Evolutionary conservation across 2,329 filamentous ascomycete genomes (phyloP).

Genomic region (Monilinia polystroma): DNA sequence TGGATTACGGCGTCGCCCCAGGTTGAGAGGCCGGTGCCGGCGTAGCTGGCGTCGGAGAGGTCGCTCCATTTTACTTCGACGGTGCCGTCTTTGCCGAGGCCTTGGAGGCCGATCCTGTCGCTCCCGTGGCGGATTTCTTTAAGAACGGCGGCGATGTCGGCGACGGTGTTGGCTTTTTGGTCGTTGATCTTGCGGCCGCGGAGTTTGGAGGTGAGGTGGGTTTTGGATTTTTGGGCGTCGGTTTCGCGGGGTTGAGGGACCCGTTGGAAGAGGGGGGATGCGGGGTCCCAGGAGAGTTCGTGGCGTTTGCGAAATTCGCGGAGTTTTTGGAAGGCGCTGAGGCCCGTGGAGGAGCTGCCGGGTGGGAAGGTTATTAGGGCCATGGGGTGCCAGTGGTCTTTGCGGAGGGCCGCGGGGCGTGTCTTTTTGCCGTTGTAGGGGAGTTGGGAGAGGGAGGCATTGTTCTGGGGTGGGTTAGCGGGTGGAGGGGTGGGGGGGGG

Average conservation of each 20-base stretch:
- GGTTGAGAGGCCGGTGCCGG: constrained; percentile 27
- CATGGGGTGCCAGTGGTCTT: constrained; percentile 65
- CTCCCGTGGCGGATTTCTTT: constrained; percentile 16
- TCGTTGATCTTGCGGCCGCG: constrained; percentile 56
- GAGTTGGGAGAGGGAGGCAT: constrained; percentile 55
- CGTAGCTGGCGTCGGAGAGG: constrained; percentile 42
- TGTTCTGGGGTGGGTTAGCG: constrained; percentile 40
- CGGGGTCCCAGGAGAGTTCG: constrained; percentile 57
- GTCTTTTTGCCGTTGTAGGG: constrained; percentile 68
- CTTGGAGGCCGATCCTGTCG: constrained; percentile 22
- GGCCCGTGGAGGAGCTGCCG: constrained; percentile 54
- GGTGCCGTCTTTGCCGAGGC: constrained; percentile 10
- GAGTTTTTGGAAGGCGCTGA: constrained; percentile 60
- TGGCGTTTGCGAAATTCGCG: constrained; percentile 64
- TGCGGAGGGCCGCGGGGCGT: constrained; percentile 60
- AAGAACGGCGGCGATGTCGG: constrained; percentile 57
- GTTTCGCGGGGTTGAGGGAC: neutral
- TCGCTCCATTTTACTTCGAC: constrained; percentile 41
- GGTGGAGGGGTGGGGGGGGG: neutral
- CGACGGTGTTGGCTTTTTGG: constrained; percentile 61
- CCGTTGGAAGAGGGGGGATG: constrained; percentile 6
- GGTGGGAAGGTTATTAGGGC: constrained; percentile 58
- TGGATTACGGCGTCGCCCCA: constrained; percentile 42
- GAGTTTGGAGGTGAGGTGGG: constrained; percentile 37
- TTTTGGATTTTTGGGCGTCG: constrained; percentile 9